These are phyloP conservation scores for Apiospora rasikravindrae DNA, from an alignment of 2,329 filamentous ascomycete species.

Conservation along the genomic window DNA sequence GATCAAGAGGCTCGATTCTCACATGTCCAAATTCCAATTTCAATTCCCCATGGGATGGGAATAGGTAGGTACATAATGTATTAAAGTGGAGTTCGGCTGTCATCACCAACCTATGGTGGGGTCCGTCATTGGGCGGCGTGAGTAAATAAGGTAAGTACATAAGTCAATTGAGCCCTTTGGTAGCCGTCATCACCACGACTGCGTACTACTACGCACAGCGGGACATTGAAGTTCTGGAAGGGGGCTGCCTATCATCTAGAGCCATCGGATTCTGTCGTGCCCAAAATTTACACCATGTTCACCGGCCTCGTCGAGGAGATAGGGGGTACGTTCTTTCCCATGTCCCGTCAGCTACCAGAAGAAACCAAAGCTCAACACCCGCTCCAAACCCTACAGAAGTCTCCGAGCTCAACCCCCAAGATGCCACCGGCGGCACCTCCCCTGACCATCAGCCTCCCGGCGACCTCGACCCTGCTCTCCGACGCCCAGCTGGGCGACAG, in stretches of 20 bases:
- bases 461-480: conserved; percentile 73
- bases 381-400: conserved; percentile 64
- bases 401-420: conserved; percentile 78
- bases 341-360: conserved; percentile 19
- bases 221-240: background rate
- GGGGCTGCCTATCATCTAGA: background rate
- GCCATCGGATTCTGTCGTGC: background rate
- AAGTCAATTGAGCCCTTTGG: background rate
- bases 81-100: background rate
- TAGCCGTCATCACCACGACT: background rate
- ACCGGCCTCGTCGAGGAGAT: conserved; percentile 93
- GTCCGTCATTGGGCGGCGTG: background rate
- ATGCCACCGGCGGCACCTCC: conserved; percentile 88
- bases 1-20: background rate
- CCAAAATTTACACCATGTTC: conserved; percentile 68
- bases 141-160: no score
- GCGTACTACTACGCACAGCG: background rate
- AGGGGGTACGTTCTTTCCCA: conserved; percentile 69
- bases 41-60: background rate
- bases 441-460: conserved; percentile 77
- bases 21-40: background rate
- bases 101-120: background rate
- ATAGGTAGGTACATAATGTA: no score
- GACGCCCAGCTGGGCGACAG: conserved; percentile 91
- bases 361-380: conserved; percentile 18